Evolutionary conservation across 75 land plant genomes (phyloP).

Genomic region (Isoetes taiwanensis): DNA sequence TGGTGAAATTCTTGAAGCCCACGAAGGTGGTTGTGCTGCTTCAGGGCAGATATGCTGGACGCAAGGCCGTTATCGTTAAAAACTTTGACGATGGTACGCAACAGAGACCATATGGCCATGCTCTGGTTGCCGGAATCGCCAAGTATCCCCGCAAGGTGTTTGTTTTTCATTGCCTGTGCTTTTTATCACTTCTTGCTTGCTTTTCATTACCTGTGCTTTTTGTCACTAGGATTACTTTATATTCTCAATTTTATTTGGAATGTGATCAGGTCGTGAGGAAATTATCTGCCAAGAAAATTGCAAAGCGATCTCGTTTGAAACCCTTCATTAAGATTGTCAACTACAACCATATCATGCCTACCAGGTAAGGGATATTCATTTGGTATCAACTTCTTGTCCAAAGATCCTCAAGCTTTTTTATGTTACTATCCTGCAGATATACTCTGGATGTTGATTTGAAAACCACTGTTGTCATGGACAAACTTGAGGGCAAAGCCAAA

Average conservation of each 20-base stretch:
- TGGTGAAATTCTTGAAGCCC: constrained; percentile 49
- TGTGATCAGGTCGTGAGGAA: constrained; percentile 32
- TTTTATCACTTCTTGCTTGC: no score
- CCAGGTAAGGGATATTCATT: constrained; percentile 12
- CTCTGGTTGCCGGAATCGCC: constrained; percentile 38
- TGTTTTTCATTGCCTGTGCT: neutral
- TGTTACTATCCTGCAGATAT: constrained; percentile 17
- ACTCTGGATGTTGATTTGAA: constrained; percentile 50
- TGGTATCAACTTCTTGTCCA: neutral
- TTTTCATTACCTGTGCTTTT: no score
- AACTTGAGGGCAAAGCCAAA: constrained; percentile 33
- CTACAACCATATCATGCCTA: constrained; percentile 51
- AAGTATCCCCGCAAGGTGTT: constrained; percentile 45
- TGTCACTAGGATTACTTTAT: no score
- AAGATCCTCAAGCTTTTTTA: neutral
- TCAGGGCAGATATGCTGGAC: constrained; percentile 46
- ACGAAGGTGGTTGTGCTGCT: constrained; percentile 40
- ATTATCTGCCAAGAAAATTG: constrained; percentile 35
- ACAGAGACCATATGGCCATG: constrained; percentile 41
- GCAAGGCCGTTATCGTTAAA: constrained; percentile 49
- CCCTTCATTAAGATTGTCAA: constrained; percentile 37
- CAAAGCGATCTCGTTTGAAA: constrained; percentile 39
- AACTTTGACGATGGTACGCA: constrained; percentile 40
- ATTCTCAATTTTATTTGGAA: no score
- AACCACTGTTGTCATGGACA: constrained; percentile 27